phyloP scores from a whole-genome alignment of 139 green algal species.

The Penium margaritaceum region DNA sequence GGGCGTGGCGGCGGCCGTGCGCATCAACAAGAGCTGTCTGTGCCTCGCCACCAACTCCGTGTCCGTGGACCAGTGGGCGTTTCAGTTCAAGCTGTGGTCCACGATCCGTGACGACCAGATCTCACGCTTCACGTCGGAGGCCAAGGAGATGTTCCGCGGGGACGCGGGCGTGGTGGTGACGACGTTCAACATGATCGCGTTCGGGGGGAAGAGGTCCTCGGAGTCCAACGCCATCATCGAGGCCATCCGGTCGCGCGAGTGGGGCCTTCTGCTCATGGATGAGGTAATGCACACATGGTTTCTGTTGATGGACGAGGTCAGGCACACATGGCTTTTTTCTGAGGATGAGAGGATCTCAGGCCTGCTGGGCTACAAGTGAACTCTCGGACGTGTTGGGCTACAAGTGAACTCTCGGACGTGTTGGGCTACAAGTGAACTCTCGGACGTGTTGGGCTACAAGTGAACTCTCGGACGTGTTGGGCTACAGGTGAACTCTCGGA shows the following conservation, averaged over 20 bases:
- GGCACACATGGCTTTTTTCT: too few relatives aligned
- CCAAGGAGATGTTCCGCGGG: slow-evolving; percentile 64
- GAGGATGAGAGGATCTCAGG: too few relatives aligned
- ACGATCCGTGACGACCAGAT: slow-evolving; percentile 71
- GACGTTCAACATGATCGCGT: slow-evolving; percentile 95
- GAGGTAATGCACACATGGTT: too few relatives aligned
- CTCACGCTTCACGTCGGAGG: slow-evolving; percentile 75
- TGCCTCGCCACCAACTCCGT: slow-evolving; percentile 75
- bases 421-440: too few relatives aligned
- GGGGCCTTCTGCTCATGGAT: slow-evolving; percentile 92
- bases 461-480: too few relatives aligned
- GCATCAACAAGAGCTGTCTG: slow-evolving; percentile 81
- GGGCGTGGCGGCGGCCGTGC: slow-evolving; percentile 74
- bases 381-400: too few relatives aligned
- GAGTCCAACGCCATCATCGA: slow-evolving; percentile 59
- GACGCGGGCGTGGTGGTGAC: slow-evolving; percentile 62
- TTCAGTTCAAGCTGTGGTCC: slow-evolving; percentile 96
- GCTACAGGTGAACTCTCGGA: too few relatives aligned
- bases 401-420: too few relatives aligned
- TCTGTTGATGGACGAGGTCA: too few relatives aligned
- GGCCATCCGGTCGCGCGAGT: slow-evolving; percentile 73
- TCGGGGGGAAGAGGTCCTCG: slow-evolving; percentile 66
- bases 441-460: too few relatives aligned
- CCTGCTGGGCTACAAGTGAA: too few relatives aligned
- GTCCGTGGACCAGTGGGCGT: slow-evolving; percentile 89